A percentile compares a stretch with the other conserved stretches of the same genome.
Conservation (phyloP, 176 grass and related monocot species). For the Paspalum vaginatum region DNA sequence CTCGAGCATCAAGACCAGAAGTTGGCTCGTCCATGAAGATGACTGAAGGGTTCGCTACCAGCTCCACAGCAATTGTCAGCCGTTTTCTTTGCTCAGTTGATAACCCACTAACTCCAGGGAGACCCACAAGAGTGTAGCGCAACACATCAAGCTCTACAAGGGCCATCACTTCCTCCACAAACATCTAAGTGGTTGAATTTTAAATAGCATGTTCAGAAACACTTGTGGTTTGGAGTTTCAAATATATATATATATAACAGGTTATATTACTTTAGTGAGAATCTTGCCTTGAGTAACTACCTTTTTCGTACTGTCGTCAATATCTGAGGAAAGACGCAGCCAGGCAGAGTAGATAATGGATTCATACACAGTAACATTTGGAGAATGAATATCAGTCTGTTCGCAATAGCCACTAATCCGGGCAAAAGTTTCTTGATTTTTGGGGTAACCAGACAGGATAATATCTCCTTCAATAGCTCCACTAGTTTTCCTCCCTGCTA, state of each 20-base stretch:
- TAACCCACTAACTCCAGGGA: slow-evolving; percentile 75
- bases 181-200: slow-evolving; percentile 50
- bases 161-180: slow-evolving; percentile 93
- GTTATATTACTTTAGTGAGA: background rate
- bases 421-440: slow-evolving; percentile 90
- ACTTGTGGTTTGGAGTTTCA: background rate
- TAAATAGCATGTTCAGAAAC: slow-evolving; percentile 2
- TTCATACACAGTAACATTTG: slow-evolving; percentile 75
- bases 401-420: slow-evolving; percentile 88
- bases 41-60: slow-evolving; percentile 90
- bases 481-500: slow-evolving; percentile 91
- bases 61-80: slow-evolving; percentile 83
- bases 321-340: slow-evolving; percentile 74
- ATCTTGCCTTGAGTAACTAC: slow-evolving; percentile 27
- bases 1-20: slow-evolving; percentile 90
- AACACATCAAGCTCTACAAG: slow-evolving; percentile 83
- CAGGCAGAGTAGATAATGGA: slow-evolving; percentile 85
- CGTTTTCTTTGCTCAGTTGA: slow-evolving; percentile 94
- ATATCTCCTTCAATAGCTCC: slow-evolving; percentile 79
- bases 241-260: slow-evolving; percentile 17
- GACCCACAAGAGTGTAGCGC: slow-evolving; percentile 78
- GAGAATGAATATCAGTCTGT: slow-evolving; percentile 92
- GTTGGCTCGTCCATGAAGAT: slow-evolving; percentile 99
- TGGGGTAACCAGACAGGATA: slow-evolving; percentile 73
- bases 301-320: slow-evolving; percentile 55